phyloP scores from a whole-genome alignment of 2,329 filamentous ascomycete genomes.

The Sclerotiophoma versabilis region DNA sequence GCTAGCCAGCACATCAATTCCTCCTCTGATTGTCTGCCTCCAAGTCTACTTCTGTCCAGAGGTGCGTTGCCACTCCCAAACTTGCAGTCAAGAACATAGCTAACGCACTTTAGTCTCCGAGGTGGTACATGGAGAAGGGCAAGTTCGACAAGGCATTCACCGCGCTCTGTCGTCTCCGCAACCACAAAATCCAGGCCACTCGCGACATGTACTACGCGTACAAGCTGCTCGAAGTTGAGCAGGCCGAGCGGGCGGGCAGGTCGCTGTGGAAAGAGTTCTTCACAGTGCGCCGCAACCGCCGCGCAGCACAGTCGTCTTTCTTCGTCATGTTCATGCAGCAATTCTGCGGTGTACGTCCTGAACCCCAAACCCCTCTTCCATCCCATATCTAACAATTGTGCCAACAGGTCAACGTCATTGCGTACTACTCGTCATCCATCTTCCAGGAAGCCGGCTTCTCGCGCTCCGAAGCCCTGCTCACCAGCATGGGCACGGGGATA shows the following conservation, averaged over 20 bases:
- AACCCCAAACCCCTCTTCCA: not conserved
- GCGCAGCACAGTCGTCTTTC: constrained; percentile 42
- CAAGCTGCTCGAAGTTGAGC: constrained; percentile 47
- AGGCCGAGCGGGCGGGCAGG: constrained; percentile 42
- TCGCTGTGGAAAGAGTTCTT: constrained; percentile 46
- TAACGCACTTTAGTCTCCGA: not conserved
- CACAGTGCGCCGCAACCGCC: constrained; percentile 41
- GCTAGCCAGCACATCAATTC: constrained; percentile 42
- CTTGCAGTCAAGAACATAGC: not conserved
- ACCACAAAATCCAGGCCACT: constrained; percentile 61
- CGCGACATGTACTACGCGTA: constrained; percentile 62
- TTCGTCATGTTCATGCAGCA: constrained; percentile 50
- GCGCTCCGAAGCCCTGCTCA: constrained; percentile 45
- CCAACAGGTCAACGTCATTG: constrained; percentile 6
- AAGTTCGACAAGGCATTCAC: constrained; percentile 43
- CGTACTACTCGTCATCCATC: constrained; percentile 33
- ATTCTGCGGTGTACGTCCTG: constrained; percentile 41
- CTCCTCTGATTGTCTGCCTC: constrained; percentile 39
- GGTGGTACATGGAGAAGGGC: constrained; percentile 44
- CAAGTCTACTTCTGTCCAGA: constrained; percentile 44
- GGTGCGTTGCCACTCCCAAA: constrained; percentile 1
- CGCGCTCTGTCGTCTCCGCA: constrained; percentile 60
- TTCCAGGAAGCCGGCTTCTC: constrained; percentile 46
- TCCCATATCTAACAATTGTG: not conserved
- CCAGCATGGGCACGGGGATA: constrained; percentile 54